These are phyloP conservation scores for Globisporangium mamillatum DNA, from an alignment of 352 stramenopile genomes.

Conservation along the genomic window DNA sequence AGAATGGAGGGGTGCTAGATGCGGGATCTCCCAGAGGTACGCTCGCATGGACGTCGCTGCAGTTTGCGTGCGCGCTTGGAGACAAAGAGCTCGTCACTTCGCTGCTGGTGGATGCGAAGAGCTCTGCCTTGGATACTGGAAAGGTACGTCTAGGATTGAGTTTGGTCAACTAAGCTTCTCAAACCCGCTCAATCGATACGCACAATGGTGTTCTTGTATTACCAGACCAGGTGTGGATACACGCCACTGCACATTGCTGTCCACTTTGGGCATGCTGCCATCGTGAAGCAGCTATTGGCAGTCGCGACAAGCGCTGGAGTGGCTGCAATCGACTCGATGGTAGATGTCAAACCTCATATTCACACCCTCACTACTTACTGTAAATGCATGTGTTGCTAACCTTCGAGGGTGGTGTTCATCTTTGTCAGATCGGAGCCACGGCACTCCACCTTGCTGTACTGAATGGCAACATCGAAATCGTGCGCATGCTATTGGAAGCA, in stretches of 20 bases:
- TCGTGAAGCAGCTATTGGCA: constrained; percentile 53
- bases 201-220: neutral
- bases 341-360: neutral
- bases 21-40: constrained; percentile 54
- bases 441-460: constrained; percentile 67
- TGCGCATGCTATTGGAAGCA: constrained; percentile 42
- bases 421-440: constrained; percentile 40
- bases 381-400: neutral
- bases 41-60: constrained; percentile 67
- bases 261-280: constrained; percentile 43
- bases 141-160: constrained; percentile 1
- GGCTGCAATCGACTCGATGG: constrained; percentile 23
- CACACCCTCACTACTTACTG: neutral
- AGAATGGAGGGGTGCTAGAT: constrained; percentile 33
- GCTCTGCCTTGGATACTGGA: constrained; percentile 11
- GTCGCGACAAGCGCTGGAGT: constrained; percentile 10
- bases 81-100: constrained; percentile 39
- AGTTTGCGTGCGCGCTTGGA: constrained; percentile 75
- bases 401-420: neutral
- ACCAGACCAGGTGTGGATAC: constrained; percentile 61
- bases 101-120: constrained; percentile 25
- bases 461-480: constrained; percentile 39
- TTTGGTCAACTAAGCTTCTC: neutral
- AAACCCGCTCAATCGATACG: neutral
- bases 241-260: constrained; percentile 67